Base-by-base conservation (phyloP, 768 basidiomycete genomes). In the Boletus pseudo-olivaceus region DNA sequence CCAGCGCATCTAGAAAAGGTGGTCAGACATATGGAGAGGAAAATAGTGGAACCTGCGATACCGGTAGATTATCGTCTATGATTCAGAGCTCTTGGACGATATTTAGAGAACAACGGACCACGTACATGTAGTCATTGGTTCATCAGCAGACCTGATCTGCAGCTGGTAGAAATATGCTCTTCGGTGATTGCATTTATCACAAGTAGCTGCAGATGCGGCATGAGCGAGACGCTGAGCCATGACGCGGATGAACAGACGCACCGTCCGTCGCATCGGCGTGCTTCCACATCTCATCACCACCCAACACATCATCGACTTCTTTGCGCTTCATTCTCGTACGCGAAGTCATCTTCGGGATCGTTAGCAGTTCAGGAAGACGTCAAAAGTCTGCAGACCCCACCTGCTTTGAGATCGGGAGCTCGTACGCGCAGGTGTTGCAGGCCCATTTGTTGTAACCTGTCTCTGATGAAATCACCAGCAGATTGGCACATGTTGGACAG, bases 161-260 rank as follows among this genome's bases (percentile, higher is more conserved):
- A 98, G 76, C 75, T 98, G 94, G 67, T 94, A 91, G 73, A 90
- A 99, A 71, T 94, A 98, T 5, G 96, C 95, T 45, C 85, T 76
- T 43, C 82, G 78, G 66, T 87, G 77, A 65, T 95, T 94, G 69
- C 96, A 99, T 62, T 93, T 93, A 46, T 77, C 77, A 64, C 83
- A 84, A 8, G 72, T 76, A 15, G 82, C 83, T 85, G 53, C 0
- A 19, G 45, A 34, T 3, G 23, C 23, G 40, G 12, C 38, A 29
- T 57, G 42, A 58, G 40, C 38, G 41, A 47, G 14, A n/a, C n/a
- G 20, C 29, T 7, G 34, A 11, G 17, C 15, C 7, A 17, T 1
- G 46, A 38, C 12, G n/a, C n/a, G n/a, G n/a, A n/a, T n/a, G 17
- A 46, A 27, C 12, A 32, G 29, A 54, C 78, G 48, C 40, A 91